Base-by-base conservation (phyloP, 345 rosid species). In the Lepidium africanum region DNA sequence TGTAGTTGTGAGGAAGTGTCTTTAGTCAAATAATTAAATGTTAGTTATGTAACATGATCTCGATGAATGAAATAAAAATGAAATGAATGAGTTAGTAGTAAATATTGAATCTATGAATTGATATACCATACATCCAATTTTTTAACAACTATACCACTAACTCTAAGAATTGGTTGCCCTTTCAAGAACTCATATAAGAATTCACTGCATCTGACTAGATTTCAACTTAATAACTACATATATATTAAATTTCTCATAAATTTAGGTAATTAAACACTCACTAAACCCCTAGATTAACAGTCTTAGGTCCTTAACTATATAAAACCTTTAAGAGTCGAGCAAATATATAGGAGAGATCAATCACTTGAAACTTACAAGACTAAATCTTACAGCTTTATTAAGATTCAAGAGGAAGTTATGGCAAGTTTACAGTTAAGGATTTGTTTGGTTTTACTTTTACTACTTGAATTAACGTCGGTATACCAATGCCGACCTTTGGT, bases 401-500 rank as follows among this genome's bases (percentile, higher is more conserved):
- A 17, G 25, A 17, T 0, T 30, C 16, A 9, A 59, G 47, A 25
- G 49, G 15, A 27, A 46, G 6, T 39, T 57, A 73, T 73, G 77
- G 56, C 56, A 38, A 66, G 67, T 39, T 36, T 66, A 39, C 66
- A 23, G 72, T 41, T 66, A 30, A 42, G 60, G 65, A 49, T 66
- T 46, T 66, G 30, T 32, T 6, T 73, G 25, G 25, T 59, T 8
- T 16, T 66, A 38, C 40, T 73, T 41, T 9, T 66, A 51, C 11
- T 58, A 27, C 23, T 73, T 8, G 47, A 55, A 42, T 21, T 59
- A 32, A 48, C 50, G 8, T 59, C 67, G 11, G 39, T 39, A 67
- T 46, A 57, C 37, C 53, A 66, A 32, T 66, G 72, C 19, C 65
- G 72, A 56, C 30, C 67, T 51, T 49, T 66, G 59, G 37, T 39